phyloP scores from a whole-genome alignment of 495 filamentous ascomycete species.

The Penicillium crystallinum region DNA sequence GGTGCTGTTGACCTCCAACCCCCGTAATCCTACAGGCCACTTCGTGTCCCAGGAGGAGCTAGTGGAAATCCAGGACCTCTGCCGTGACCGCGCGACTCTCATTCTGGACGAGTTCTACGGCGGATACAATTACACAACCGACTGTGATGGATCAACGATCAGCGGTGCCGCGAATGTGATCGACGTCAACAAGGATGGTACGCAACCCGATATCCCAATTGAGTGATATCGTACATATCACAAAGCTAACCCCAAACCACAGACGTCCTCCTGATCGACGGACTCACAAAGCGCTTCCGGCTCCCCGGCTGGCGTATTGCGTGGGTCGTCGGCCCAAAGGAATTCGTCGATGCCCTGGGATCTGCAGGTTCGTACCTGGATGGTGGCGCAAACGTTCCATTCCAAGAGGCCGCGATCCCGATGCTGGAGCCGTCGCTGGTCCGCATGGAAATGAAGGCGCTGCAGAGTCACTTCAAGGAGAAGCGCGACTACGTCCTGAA shows the following conservation, averaged over 20 bases:
- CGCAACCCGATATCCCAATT: conserved; percentile 3
- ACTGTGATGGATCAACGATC: conserved; percentile 85
- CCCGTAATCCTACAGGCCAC: conserved; percentile 89
- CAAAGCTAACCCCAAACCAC: not conserved
- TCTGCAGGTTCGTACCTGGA: conserved; percentile 94
- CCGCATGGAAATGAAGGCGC: conserved; percentile 77
- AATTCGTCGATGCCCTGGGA: conserved; percentile 91
- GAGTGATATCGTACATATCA: conserved; percentile 19
- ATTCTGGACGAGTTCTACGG: conserved; percentile 97
- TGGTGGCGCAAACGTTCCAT: conserved; percentile 88
- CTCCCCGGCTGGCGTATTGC: conserved; percentile 95
- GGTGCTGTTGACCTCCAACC: conserved; percentile 94
- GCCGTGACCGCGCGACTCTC: conserved; percentile 81
- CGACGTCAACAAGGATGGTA: conserved; percentile 61
- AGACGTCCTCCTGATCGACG: conserved; percentile 90
- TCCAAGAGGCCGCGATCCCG: conserved; percentile 87
- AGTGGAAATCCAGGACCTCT: conserved; percentile 84
- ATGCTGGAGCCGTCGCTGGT: conserved; percentile 86
- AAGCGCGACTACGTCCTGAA: conserved; percentile 87
- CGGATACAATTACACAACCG: conserved; percentile 87
- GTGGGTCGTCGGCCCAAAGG: conserved; percentile 93
- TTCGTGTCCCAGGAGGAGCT: conserved; percentile 77
- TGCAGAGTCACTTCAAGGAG: conserved; percentile 80
- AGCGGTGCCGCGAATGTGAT: conserved; percentile 79
- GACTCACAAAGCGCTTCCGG: conserved; percentile 93